Base-by-base conservation (phyloP, 352 stramenopile species). In the Pythium dissimile region DNA sequence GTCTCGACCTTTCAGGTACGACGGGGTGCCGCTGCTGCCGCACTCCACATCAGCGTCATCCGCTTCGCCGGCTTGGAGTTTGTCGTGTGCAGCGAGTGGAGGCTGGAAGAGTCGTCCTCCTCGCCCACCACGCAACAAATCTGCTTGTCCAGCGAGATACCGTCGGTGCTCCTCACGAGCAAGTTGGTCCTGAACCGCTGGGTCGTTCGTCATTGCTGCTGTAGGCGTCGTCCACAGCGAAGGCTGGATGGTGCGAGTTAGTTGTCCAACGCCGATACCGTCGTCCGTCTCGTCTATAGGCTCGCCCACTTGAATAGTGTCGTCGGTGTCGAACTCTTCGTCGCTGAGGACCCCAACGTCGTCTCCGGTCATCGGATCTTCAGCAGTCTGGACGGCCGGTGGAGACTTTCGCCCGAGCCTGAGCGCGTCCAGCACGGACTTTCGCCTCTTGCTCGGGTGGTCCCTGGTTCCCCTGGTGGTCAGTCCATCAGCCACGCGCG, bases 1-100 rank as follows among this genome's bases (percentile, higher is more conserved):
- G 45, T 89, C 83, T 18, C 83, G 66, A 0, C 80, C 83, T 15
- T 61, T 42, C 11, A 85, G 64, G 42, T 90, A 92, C 2, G 83
- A 67, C 0, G 56, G 20, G 59, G 60, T 9, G 47, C 62, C 47
- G 66, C 64, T 35, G 31, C 24, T 23, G 41, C 10, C 43, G 50
- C 15, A 44, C 58, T 26, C 30, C 9, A 13, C 39, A 5, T 37
- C 26, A n/a, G 8, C 27, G 5, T 34, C 46, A 1, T 38, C 15
- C 6, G 20, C 8, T 7, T 23, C 32, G 34, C 20, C 39, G 9
- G 8, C 47, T 46, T 57, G 26, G 2, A 28, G 16, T 30, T 41
- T 32, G 30, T 32, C 37, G 12, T 38, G 18, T 13, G 30, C 20
- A 31, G 16, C 21, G 24, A 2, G 1, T 15, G 27, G 42, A 21